Percentiles rank a stretch among this genome's conserved stretches.
phyloP scores from a whole-genome alignment of 2,329 filamentous ascomycete species.

The Chaetomium globosum region DNA sequence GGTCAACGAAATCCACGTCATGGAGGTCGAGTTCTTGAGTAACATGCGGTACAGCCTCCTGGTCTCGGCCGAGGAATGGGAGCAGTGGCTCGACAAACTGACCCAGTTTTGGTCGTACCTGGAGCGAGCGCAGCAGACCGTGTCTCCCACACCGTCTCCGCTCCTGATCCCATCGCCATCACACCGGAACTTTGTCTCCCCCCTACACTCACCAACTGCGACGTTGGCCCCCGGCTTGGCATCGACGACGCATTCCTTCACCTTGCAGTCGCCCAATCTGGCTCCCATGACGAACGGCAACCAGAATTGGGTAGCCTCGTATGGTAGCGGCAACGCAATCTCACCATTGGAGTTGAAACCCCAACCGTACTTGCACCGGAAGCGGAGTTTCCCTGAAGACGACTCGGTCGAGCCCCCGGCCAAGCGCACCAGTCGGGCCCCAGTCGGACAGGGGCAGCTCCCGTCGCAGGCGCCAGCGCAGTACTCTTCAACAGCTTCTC shows the following conservation, averaged over 20 bases:
- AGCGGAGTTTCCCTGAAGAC: slow-evolving; percentile 54
- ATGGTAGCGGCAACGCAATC: slow-evolving; percentile 37
- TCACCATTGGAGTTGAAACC: slow-evolving; percentile 56
- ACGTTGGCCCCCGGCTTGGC: slow-evolving; percentile 42
- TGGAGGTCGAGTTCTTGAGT: slow-evolving; percentile 99
- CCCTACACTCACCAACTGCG: slow-evolving; percentile 54
- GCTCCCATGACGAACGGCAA: slow-evolving; percentile 35
- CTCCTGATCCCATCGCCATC: slow-evolving; percentile 48
- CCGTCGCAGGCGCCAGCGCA: slow-evolving; percentile 30
- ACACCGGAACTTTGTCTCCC: slow-evolving; percentile 47
- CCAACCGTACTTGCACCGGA: slow-evolving; percentile 45
- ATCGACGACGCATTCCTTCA: slow-evolving; percentile 42
- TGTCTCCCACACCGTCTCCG: slow-evolving; percentile 45
- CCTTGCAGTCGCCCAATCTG: slow-evolving; percentile 48
- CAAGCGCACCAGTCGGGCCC: slow-evolving; percentile 45
- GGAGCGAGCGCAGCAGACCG: slow-evolving; percentile 59
- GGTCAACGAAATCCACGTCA: slow-evolving; percentile 93
- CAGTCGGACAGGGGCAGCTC: slow-evolving; percentile 27
- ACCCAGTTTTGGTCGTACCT: slow-evolving; percentile 83
- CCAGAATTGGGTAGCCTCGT: slow-evolving; percentile 45
- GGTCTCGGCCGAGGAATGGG: slow-evolving; percentile 84
- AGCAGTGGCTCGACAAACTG: slow-evolving; percentile 80
- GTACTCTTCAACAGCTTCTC: slow-evolving; percentile 13
- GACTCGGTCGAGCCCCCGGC: slow-evolving; percentile 57
- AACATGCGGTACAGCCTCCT: slow-evolving; percentile 96